Evolutionary conservation across 306 rosid species (phyloP), one percentile per base, ranked within the genome.

Genomic region (Prosopis cineraria): DNA sequence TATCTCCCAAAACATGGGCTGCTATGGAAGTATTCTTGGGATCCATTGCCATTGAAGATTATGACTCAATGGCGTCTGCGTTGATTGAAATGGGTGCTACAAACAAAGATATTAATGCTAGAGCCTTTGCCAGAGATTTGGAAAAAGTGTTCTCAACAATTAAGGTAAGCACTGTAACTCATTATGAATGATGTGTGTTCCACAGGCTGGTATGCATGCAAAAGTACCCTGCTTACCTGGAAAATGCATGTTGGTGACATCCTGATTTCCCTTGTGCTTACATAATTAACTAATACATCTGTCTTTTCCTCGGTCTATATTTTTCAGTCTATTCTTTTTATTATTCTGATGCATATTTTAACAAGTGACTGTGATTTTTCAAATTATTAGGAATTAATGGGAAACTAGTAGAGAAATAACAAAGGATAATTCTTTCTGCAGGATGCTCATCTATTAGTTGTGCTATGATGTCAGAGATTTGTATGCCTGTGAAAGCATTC

Each of bases 61-160:
- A 95, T 85, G 94, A 88, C 70, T 87, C 94, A 24, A 95, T 95
- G 97, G 91, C 98, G 44, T 91, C 98, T 76, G 69, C 99, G 59
- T 88, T 95, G 88, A 93, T 91, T 87, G 89, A 93, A 91, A 93
- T 95, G 98, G 99, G 97, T 78, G 97, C 99, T 69, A 91, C 99
- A 75, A 64, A 74, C 83, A 85, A 85, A 73, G 86, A 91, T 81
- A 86, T 95, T 55, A 84, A 95, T 80, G 67, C 86, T 59, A 83
- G 72, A 77, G 96, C 97, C 78, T 91, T 95, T 83, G 91, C 98
- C 67, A 76, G 84, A 50, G 98, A 93, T 87, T 84, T 95, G 85
- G 90, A 84, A 77, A 91, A 91, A 78, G 88, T 95, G 78, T 92
- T 95, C 85, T 92, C 93, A 55, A 83, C 96, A 68, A 85, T 95